A percentile compares a stretch with the other conserved stretches of the same genome.
Conservation (phyloP, 257 asterid genomes). For the Solanum paucissectum region DNA sequence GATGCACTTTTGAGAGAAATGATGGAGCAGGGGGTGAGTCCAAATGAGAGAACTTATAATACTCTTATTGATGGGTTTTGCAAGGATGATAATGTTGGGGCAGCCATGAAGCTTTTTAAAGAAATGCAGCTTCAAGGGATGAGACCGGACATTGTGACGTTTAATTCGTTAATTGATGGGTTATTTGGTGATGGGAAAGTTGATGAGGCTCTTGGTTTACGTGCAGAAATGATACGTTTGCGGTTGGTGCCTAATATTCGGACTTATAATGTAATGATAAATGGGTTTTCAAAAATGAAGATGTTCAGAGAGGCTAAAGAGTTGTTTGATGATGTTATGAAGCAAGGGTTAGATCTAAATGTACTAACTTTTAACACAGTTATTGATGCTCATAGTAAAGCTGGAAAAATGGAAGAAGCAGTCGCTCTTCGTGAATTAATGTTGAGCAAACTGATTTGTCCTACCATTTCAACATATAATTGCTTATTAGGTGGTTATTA, state of each 20-base stretch:
- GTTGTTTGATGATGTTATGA: constrained; percentile 42
- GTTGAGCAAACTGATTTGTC: constrained; percentile 41
- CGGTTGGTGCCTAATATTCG: constrained; percentile 56
- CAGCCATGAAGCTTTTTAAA: constrained; percentile 42
- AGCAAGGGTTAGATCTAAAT: constrained; percentile 36
- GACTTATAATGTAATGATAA: constrained; percentile 51
- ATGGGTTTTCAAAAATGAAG: constrained; percentile 50
- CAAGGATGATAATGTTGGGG: constrained; percentile 56
- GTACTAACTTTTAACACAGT: constrained; percentile 48
- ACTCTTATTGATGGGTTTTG: constrained; percentile 67
- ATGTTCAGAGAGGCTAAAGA: constrained; percentile 53
- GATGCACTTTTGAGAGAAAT: constrained; percentile 60
- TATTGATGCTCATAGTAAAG: constrained; percentile 65
- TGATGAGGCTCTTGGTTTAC: constrained; percentile 45
- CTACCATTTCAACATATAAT: constrained; percentile 69
- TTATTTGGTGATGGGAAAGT: constrained; percentile 45
- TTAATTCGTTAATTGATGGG: constrained; percentile 58
- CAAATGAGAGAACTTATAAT: constrained; percentile 57
- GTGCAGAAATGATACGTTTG: constrained; percentile 44
- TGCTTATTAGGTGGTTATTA: constrained; percentile 65
- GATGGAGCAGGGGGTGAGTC: constrained; percentile 42
- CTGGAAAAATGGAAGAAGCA: constrained; percentile 53
- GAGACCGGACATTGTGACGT: constrained; percentile 41
- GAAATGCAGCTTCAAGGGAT: constrained; percentile 55
- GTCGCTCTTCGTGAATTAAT: constrained; percentile 30